A percentile compares a stretch with the other conserved stretches of the same genome.
phyloP scores from a whole-genome alignment of 2,329 filamentous ascomycete genomes.

The Aspergillus pseudoglaucus region DNA sequence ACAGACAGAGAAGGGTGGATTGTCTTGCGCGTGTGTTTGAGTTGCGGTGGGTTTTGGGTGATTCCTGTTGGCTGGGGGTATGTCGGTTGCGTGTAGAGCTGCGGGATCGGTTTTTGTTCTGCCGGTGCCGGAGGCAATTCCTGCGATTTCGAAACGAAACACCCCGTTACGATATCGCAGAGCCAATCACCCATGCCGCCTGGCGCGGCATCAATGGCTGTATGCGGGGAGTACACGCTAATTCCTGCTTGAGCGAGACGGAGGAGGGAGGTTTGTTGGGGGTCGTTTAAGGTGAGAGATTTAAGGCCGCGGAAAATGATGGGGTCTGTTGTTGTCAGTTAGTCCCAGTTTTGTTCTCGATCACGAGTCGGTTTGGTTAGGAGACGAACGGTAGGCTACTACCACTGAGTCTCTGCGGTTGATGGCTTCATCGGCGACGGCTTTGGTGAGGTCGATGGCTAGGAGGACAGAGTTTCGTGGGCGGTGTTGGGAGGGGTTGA shows the following conservation, averaged over 20 bases:
- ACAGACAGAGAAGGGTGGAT: slow-evolving; percentile 42
- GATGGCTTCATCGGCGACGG: slow-evolving; percentile 87
- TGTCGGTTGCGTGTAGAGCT: slow-evolving; percentile 34
- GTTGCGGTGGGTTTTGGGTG: slow-evolving; percentile 28
- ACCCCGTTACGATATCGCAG: slow-evolving; percentile 69
- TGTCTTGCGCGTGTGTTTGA: slow-evolving; percentile 47
- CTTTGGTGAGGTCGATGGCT: slow-evolving; percentile 83
- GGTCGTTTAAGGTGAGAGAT: slow-evolving; percentile 72
- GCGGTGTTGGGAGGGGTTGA: slow-evolving; percentile 48
- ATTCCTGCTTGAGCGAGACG: slow-evolving; percentile 78
- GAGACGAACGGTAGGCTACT: slow-evolving; percentile 74
- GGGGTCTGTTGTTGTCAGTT: slow-evolving; percentile 61
- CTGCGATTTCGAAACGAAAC: slow-evolving; percentile 12
- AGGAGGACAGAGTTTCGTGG: slow-evolving; percentile 66
- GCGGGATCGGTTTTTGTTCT: slow-evolving; percentile 14
- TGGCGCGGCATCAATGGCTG: slow-evolving; percentile 80
- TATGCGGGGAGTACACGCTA: slow-evolving; percentile 94
- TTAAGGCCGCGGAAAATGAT: slow-evolving; percentile 95
- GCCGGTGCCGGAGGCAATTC: slow-evolving; percentile 3
- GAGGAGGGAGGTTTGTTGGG: slow-evolving; percentile 80
- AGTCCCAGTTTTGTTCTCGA: too few species aligned
- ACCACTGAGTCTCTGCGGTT: slow-evolving; percentile 67
- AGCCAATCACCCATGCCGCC: slow-evolving; percentile 92
- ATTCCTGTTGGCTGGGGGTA: slow-evolving; percentile 28
- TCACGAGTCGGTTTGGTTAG: too few species aligned